Evolutionary conservation across 352 stramenopile genomes (phyloP), one percentile per base, ranked within the genome.

Genomic region (Phytopythium chamaehyphon): DNA sequence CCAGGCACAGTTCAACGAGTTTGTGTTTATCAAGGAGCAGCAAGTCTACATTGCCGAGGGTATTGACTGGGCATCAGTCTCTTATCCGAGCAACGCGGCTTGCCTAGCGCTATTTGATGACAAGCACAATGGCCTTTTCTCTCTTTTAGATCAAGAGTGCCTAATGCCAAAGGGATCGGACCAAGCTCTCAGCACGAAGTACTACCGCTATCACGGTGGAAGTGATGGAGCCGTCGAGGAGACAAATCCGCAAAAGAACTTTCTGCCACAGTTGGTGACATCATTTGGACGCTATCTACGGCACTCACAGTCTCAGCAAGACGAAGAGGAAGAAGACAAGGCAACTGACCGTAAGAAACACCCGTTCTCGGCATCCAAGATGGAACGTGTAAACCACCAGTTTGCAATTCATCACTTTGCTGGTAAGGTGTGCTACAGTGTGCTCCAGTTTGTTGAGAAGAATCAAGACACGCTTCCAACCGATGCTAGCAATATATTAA

Each of bases 1-100:
- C 0, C 86, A 96, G 47, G 70, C 71, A 3, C 86, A 96, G 51
- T 96, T 96, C 51, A 96, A 94, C 58, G 83, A 95, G 61, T 91
- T 94, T 36, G 83, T 95, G 9, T 93, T 94, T 57, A 76, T 90
- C 47, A 87, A 80, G 19, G 83, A 96, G 54, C 83, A 96, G 47
- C 64, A 92, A 28, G 71, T 93, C 26, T 90, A 94, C 49, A 74
- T 88, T 15, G 69, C 70, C 0, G 85, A 96, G 51, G 83, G 69
- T 11, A 96, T 97, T 48, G 84, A 95, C 48, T 96, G 83, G 83
- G 72, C 65, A 5, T 86, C 76, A 10, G 89, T 96, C 11, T 68
- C 76, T 16, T 90, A 82, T 53, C 80, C 83, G 3, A 90, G 83
- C 54, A 96, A 94, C 48, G 76, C 59, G 6, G 76, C 78, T n/a